Percentiles rank a stretch among this genome's conserved stretches.
These are phyloP conservation scores for Talaromyces sp. DNA, from an alignment of 2,329 filamentous ascomycete genomes.

Conservation along the genomic window DNA sequence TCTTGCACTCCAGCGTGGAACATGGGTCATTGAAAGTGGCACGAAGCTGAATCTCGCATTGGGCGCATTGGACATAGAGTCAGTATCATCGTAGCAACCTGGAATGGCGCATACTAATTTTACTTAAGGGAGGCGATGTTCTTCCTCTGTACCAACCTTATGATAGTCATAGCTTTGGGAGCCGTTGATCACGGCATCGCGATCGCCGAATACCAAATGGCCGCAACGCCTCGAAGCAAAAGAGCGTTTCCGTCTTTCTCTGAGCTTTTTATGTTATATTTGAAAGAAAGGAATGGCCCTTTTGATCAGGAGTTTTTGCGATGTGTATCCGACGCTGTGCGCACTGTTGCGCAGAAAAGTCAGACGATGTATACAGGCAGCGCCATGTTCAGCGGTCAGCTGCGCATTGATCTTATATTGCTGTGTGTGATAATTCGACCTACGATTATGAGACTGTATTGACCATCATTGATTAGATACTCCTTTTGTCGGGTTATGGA, in stretches of 20 bases:
- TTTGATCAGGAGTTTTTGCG: slow-evolving; percentile 59
- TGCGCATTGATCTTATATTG: slow-evolving; percentile 65
- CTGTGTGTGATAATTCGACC: slow-evolving; percentile 43
- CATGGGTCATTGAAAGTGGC: background rate
- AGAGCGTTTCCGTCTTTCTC: background rate
- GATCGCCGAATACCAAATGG: background rate
- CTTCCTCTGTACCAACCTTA: background rate
- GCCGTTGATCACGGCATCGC: background rate
- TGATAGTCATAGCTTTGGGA: background rate
- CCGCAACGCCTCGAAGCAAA: background rate
- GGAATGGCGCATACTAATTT: background rate
- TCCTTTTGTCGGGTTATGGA: slow-evolving; percentile 56
- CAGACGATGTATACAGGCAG: slow-evolving; percentile 72
- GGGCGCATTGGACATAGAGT: background rate
- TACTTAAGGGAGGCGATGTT: background rate
- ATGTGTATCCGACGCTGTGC: slow-evolving; percentile 59
- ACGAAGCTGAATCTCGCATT: background rate
- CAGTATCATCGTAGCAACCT: background rate
- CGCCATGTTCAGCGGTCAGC: slow-evolving; percentile 63
- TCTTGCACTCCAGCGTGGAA: background rate
- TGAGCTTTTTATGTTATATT: background rate
- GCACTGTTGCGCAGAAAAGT: slow-evolving; percentile 61
- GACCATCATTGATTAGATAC: background rate
- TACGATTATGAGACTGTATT: background rate
- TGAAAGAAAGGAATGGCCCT: slow-evolving; percentile 27